Evolutionary conservation across 306 rosid genomes (phyloP).

Genomic region (Vicia sativa): DNA sequence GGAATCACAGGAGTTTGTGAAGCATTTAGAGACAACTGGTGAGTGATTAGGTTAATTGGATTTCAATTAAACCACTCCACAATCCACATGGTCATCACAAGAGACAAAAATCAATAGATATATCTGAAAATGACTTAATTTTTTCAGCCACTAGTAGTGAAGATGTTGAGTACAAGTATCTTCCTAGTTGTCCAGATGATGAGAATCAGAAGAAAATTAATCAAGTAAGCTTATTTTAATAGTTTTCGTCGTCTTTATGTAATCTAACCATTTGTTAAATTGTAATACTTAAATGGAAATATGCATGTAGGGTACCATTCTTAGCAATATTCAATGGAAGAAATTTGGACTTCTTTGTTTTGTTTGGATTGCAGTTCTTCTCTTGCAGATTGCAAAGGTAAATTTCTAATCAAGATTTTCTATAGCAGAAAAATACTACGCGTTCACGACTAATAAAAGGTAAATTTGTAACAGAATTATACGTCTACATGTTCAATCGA

Average conservation of each 20-base stretch:
- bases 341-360: slow-evolving; percentile 67
- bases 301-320: slow-evolving; percentile 49
- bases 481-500: slow-evolving; percentile 59
- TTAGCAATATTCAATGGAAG: slow-evolving; percentile 67
- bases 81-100: slow-evolving; percentile 15
- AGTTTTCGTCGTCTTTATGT: slow-evolving; percentile 1
- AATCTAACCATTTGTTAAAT: neutral
- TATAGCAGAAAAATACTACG: neutral
- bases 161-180: slow-evolving; percentile 60
- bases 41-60: slow-evolving; percentile 40
- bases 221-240: slow-evolving; percentile 41
- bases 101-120: slow-evolving; percentile 10
- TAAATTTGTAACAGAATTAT: slow-evolving; percentile 43
- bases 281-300: neutral
- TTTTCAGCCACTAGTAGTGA: slow-evolving; percentile 45
- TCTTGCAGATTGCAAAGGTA: slow-evolving; percentile 68
- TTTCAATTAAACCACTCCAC: neutral
- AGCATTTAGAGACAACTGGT: slow-evolving; percentile 57
- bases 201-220: slow-evolving; percentile 24
- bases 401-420: neutral
- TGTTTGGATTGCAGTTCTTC: slow-evolving; percentile 72
- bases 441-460: neutral
- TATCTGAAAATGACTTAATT: neutral
- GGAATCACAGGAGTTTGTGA: slow-evolving; percentile 52
- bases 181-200: slow-evolving; percentile 52